Evolutionary conservation across 1,284 basidiomycete species (phyloP), one percentile per base, ranked within the genome.

Genomic region (Microbotryomycetes sp.): DNA sequence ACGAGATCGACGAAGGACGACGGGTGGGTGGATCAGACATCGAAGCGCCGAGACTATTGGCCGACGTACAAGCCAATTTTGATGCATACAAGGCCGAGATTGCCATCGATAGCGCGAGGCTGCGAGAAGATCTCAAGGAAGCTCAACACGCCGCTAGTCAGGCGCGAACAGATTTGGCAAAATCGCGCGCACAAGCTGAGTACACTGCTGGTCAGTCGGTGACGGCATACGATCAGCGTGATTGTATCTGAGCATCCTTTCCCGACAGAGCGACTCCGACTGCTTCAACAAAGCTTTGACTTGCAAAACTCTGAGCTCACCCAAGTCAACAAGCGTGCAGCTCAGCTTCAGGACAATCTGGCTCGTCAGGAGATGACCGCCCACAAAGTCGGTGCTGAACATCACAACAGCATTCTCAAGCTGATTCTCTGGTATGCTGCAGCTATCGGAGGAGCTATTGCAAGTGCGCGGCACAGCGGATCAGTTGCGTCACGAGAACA

Each of bases 51-150:
- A 26, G 66, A 26, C 23, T 62, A 72, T 78, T 93, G 48, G 82
- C 81, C 11, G 85, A 89, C 62, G 80, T 87, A 1, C 85, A 88
- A 72, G 78, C 75, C 49, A 85, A 86, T 71, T 89, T 90, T 66
- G 87, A 91, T 58, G 81, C 82, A 5, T 88, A 87, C 74, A 83
- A 83, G 73, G 79, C 78, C 13, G 92, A 97, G 75, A 88, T 89
- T 77, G 83, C 83, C 2, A 75, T 84, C 46, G 77, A 94, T 68
- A 79, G 85, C 16, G 80, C 79, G 56, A 83, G 81, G 59, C 76
- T 87, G 64, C 81, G 86, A 52, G 86, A 90, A 52, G 87, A 94
- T 52, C 76, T 85, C 26, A 73, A 78, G 18, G 76, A 76, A 23
- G 79, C 86, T 3, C 86, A 89, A 68, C 78, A 84, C 51, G 88